Conservation (phyloP, 1,284 basidiomycete species). For the Peniophora sp. region DNA sequence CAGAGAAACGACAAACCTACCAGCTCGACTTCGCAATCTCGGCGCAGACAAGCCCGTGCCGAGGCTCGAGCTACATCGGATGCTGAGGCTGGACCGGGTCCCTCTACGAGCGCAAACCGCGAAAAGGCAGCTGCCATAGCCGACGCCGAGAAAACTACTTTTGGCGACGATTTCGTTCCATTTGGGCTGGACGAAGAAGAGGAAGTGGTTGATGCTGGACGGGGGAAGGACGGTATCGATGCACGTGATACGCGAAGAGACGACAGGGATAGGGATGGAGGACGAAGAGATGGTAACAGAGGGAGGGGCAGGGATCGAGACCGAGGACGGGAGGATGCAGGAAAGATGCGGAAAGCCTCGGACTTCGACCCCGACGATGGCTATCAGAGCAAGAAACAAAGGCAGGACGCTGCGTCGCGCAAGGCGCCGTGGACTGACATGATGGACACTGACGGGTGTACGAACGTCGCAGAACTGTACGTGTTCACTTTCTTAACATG, state of each 20-base stretch:
- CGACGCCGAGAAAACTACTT: constrained; percentile 17
- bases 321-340: constrained; percentile 20
- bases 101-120: neutral
- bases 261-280: constrained; percentile 10
- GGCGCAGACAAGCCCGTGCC: too few relatives aligned
- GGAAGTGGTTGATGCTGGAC: neutral
- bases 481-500: constrained; percentile 8
- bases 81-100: constrained; percentile 3
- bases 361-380: constrained; percentile 41
- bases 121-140: neutral
- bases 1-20: too few relatives aligned
- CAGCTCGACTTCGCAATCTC: too few relatives aligned
- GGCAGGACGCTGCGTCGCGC: constrained; percentile 48
- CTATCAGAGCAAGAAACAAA: constrained; percentile 51
- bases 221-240: too few relatives aligned
- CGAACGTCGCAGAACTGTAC: constrained; percentile 77
- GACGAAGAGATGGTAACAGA: constrained; percentile 9
- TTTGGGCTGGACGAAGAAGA: constrained; percentile 34
- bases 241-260: constrained; percentile 5
- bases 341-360: constrained; percentile 36
- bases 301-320: constrained; percentile 37
- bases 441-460: constrained; percentile 75
- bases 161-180: constrained; percentile 54
- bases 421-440: constrained; percentile 73
- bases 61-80: neutral